Evolutionary conservation across 805 yeast species (phyloP).

Genomic region (Myxozyma neotropica): DNA sequence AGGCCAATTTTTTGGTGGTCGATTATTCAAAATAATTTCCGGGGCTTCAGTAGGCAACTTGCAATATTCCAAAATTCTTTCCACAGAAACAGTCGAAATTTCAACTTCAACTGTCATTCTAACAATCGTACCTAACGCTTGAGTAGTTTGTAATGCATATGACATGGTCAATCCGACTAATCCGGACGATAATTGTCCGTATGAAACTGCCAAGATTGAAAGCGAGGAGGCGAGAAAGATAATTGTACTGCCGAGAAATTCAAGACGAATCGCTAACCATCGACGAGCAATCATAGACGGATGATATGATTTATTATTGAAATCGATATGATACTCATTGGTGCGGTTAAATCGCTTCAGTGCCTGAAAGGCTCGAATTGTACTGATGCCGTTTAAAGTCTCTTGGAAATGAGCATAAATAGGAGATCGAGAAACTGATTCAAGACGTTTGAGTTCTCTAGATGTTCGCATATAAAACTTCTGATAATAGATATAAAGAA

Average conservation of each 20-base stretch:
- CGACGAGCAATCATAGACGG: conserved; percentile 91
- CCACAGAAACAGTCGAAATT: conserved; percentile 94
- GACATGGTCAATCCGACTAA: conserved; percentile 90
- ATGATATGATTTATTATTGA: conserved; percentile 86
- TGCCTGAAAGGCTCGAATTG: conserved; percentile 74
- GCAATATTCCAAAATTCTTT: conserved; percentile 88
- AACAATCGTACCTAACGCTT: conserved; percentile 92
- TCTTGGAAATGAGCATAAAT: conserved; percentile 82
- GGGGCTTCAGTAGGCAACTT: conserved; percentile 79
- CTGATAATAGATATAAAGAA: conserved; percentile 70
- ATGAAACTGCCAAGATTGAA: conserved; percentile 66
- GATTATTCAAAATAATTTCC: conserved; percentile 56
- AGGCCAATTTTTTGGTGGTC: conserved; percentile 80
- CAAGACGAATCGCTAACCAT: conserved; percentile 95
- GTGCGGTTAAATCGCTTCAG: conserved; percentile 58
- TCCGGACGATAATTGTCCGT: conserved; percentile 83
- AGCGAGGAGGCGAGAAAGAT: conserved; percentile 84
- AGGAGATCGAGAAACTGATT: conserved; percentile 70
- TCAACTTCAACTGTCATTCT: conserved; percentile 99
- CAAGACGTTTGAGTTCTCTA: conserved; percentile 75
- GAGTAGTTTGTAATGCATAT: conserved; percentile 90
- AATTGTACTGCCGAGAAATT: conserved; percentile 83
- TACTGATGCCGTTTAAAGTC: conserved; percentile 71
- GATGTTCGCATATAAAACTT: conserved; percentile 66
- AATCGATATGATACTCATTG: conserved; percentile 64